Evolutionary conservation across 2,329 filamentous ascomycete species (phyloP), one percentile per base, ranked within the genome.

Genomic region (Alternaria consortialis): DNA sequence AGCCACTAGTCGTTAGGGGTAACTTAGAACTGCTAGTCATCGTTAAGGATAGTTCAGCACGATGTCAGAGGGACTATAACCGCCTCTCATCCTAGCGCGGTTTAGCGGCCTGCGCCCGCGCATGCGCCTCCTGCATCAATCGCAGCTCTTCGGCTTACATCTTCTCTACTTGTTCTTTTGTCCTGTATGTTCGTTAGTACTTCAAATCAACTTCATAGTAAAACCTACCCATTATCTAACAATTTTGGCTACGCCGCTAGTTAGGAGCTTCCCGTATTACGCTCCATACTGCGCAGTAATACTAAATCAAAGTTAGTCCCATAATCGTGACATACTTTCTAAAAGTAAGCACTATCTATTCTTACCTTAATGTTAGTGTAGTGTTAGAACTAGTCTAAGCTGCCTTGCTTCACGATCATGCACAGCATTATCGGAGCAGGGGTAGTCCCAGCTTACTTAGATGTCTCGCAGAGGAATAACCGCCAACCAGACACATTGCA

Each of bases 61-160:
- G 27, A 48, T 48, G 27, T 48, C 15, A 48, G 44, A 48, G 44
- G 20, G 44, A 48, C 44, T 9, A 48, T 48, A n/a, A 48, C 44
- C 8, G 44, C 27, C 20, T 48, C 44, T 48, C 15, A 48, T 48
- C 25, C 44, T 48, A 48, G 44, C 44, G 44, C 44, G 6, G 6
- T 48, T 48, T 48, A 8, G 44, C 20, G 7, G 44, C 44, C 44
- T 48, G 44, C 20, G 27, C 20, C 25, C 15, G 44, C 44, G 27
- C 44, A 12, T 48, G 44, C 44, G 20, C 20, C 44, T 48, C 44
- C 44, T 48, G 44, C 44, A 48, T 48, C 20, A 48, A 29, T 48
- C 27, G 23, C 31, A 32, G 31, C 31, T 32, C 31, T 32, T 32
- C 7, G 31, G 44, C 44, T 48, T 48, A 12, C 23, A 48, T 48